phyloP scores from a whole-genome alignment of 805 yeast genomes.

The Saitoella complicata region DNA sequence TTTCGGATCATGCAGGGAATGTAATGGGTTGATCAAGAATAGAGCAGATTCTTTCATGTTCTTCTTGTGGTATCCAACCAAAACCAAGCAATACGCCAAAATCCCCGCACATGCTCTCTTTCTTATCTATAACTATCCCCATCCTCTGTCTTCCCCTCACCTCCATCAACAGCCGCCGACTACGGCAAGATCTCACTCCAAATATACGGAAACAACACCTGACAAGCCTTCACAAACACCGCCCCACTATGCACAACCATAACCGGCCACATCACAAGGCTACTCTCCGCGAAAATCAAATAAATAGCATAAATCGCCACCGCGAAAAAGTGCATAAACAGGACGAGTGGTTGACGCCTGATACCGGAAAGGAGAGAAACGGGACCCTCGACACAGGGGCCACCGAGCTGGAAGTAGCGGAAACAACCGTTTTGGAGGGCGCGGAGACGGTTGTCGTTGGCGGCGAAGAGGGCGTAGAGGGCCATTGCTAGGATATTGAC shows the following conservation, averaged over 20 bases:
- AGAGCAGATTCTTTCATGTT: no score
- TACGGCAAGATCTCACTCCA: conserved; percentile 5
- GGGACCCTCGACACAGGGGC: conserved; percentile 62
- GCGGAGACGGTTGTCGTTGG: conserved; percentile 23
- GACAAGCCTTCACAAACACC: conserved; percentile 11
- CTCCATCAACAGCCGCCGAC: background rate
- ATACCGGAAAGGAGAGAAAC: conserved; percentile 72
- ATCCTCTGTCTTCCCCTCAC: no score
- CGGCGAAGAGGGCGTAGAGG: conserved; percentile 55
- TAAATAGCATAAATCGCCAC: conserved; percentile 76
- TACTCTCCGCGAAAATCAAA: conserved; percentile 4
- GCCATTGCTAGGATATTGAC: conserved; percentile 85
- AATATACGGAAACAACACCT: conserved; percentile 12
- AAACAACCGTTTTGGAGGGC: conserved; percentile 81
- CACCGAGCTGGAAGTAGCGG: conserved; percentile 70
- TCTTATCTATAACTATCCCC: no score
- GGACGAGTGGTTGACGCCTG: conserved; percentile 52
- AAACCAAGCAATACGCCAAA: no score
- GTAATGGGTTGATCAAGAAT: no score
- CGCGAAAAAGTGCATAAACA: conserved; percentile 73
- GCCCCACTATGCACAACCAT: conserved; percentile 7
- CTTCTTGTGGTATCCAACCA: no score
- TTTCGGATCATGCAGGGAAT: no score
- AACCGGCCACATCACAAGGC: conserved; percentile 11
- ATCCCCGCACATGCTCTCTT: no score